A percentile compares a stretch with the other conserved stretches of the same genome.
Conservation (phyloP, 108 stramenopile genomes). For the Cyclotella cryptica region DNA sequence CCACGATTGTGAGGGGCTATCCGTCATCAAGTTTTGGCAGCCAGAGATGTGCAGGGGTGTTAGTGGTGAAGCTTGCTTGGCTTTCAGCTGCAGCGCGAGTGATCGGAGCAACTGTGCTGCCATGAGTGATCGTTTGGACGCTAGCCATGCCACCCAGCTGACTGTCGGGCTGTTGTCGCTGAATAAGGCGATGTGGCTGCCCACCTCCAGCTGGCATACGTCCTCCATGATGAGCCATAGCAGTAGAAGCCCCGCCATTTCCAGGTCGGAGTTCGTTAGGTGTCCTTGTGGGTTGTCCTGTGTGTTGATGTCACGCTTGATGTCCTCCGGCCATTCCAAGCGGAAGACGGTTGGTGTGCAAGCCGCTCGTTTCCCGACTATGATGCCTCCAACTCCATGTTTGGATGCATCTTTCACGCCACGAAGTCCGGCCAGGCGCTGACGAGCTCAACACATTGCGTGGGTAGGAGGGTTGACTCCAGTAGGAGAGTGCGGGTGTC, state of each 20-base stretch:
- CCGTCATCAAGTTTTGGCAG: neutral
- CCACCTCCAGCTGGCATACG: neutral
- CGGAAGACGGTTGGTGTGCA: no score
- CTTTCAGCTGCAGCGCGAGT: conserved; percentile 5
- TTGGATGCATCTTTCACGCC: conserved; percentile 30
- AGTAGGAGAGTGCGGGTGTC: neutral
- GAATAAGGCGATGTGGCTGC: neutral
- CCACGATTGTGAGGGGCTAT: conserved; percentile 22
- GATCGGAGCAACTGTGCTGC: neutral
- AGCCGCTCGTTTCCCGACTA: conserved; percentile 35
- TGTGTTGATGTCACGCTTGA: conserved; percentile 28
- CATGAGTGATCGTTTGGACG: neutral
- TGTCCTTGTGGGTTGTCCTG: conserved; percentile 23
- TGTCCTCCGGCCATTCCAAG: no score
- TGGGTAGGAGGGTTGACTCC: neutral
- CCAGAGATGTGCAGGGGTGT: conserved; percentile 26
- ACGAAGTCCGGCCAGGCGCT: conserved; percentile 11
- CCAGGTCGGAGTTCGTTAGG: no score
- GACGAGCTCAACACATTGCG: conserved; percentile 12
- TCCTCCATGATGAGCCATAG: conserved; percentile 25
- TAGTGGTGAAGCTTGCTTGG: neutral
- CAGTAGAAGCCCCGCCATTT: no score
- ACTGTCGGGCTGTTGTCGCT: no score
- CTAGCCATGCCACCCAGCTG: neutral
- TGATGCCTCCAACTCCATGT: no score